A percentile compares a stretch with the other conserved stretches of the same genome.
Evolutionary conservation across 2,329 filamentous ascomycete genomes (phyloP).

Genomic region (Scytalidium lignicola): DNA sequence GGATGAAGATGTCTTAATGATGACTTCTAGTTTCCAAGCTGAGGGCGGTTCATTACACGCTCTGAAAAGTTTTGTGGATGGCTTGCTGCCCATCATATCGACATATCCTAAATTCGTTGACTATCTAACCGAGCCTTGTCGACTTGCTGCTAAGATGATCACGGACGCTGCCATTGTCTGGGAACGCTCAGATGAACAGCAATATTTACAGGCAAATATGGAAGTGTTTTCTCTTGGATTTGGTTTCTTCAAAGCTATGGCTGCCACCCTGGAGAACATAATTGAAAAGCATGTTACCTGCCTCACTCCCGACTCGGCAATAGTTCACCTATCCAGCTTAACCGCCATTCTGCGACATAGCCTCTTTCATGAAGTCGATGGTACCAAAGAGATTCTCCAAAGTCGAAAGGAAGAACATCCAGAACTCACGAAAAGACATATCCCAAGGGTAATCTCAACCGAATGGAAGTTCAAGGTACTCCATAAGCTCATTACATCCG

Average conservation of each 20-base stretch:
- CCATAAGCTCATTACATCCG: slow-evolving; percentile 70
- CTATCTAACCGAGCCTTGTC: slow-evolving; percentile 20
- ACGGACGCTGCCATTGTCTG: slow-evolving; percentile 13
- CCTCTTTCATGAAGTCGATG: slow-evolving; percentile 24
- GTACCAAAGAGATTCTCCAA: slow-evolving; percentile 17
- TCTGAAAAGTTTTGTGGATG: slow-evolving; percentile 38
- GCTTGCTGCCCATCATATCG: slow-evolving; percentile 36
- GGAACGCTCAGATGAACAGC: slow-evolving; percentile 10
- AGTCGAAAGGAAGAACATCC: slow-evolving; percentile 20
- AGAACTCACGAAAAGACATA: slow-evolving; percentile 33
- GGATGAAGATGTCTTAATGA: slow-evolving; percentile 21
- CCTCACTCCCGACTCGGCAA: slow-evolving; percentile 41
- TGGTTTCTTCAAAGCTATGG: slow-evolving; percentile 38
- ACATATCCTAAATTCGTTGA: slow-evolving; percentile 40
- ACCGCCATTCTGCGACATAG: slow-evolving; percentile 38
- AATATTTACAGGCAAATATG: slow-evolving; percentile 23
- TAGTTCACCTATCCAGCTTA: slow-evolving; percentile 35
- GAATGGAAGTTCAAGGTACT: slow-evolving; percentile 68
- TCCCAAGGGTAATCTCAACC: slow-evolving; percentile 46
- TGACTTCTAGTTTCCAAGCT: slow-evolving; percentile 22
- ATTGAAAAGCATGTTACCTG: slow-evolving; percentile 53
- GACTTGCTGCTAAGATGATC: slow-evolving; percentile 16
- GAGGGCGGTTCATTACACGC: slow-evolving; percentile 37
- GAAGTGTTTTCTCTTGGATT: slow-evolving; percentile 36
- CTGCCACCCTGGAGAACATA: slow-evolving; percentile 37